Conservation (phyloP, 2,329 filamentous ascomycete species). For the Talaromyces funiculosus region DNA sequence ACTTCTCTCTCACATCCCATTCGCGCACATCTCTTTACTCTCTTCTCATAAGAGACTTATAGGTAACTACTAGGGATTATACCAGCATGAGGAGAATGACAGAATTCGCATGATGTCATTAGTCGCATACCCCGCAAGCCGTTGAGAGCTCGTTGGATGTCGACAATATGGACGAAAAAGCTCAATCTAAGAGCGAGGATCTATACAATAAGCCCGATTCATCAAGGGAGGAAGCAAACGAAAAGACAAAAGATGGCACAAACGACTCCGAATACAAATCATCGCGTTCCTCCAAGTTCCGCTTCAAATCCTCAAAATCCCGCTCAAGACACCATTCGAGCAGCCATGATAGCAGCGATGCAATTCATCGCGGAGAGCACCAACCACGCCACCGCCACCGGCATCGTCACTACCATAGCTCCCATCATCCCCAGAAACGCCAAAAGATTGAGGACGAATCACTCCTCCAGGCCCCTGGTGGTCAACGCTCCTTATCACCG, state of each 20-base stretch:
- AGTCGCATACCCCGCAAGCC: not conserved
- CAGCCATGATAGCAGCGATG: not conserved
- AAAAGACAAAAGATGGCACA: not conserved
- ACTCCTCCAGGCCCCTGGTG: not conserved
- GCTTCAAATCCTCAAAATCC: constrained; percentile 28
- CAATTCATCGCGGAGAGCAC: not conserved
- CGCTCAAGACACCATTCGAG: constrained; percentile 2
- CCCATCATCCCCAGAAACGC: constrained; percentile 23
- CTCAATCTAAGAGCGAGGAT: not conserved
- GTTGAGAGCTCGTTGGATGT: not conserved
- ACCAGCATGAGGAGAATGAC: not conserved
- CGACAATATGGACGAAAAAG: constrained; percentile 3
- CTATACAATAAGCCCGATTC: not conserved
- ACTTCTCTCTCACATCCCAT: not conserved
- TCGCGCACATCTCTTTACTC: too few relatives aligned
- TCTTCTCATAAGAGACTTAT: not conserved
- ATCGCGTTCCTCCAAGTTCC: constrained; percentile 24
- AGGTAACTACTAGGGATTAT: not conserved
- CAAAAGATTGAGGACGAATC: constrained; percentile 19
- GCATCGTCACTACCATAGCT: constrained; percentile 21
- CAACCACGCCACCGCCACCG: constrained; percentile 16
- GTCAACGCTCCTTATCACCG: constrained; percentile 49
- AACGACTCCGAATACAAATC: not conserved
- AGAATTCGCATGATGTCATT: constrained; percentile 9
- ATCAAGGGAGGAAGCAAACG: not conserved